A percentile compares a stretch with the other conserved stretches of the same genome.
These are phyloP conservation scores for Petasospora fabianii DNA, from an alignment of 1,139 yeast species.

Conservation along the genomic window DNA sequence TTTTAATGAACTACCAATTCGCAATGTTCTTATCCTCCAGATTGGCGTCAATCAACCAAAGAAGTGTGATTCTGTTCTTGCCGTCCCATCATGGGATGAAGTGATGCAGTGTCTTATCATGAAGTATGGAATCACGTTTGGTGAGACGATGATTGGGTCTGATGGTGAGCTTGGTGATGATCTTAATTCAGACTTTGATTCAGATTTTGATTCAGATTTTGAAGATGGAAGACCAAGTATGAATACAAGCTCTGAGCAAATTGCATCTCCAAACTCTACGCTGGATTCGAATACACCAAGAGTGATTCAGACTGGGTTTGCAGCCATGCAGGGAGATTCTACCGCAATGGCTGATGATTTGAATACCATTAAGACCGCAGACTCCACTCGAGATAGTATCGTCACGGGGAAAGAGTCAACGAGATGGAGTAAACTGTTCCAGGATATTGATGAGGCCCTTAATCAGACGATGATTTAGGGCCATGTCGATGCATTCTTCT, in stretches of 20 bases:
- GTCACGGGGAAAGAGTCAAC: not conserved
- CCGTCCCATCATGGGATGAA: constrained; percentile 23
- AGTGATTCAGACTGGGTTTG: not conserved
- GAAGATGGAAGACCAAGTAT: constrained; percentile 2
- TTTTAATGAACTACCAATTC: constrained; percentile 10
- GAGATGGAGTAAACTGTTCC: constrained; percentile 22
- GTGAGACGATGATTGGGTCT: constrained; percentile 2
- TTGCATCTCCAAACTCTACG: not conserved
- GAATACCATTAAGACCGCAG: constrained; percentile 4
- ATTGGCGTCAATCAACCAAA: constrained; percentile 3
- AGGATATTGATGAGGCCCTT: constrained; percentile 24
- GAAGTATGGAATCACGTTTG: constrained; percentile 16
- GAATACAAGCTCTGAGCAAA: constrained; percentile 3
- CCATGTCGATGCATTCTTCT: too few species aligned
- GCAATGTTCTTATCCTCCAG: constrained; percentile 15
- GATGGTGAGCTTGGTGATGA: constrained; percentile 11
- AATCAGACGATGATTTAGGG: constrained; percentile 17
- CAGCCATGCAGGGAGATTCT: not conserved
- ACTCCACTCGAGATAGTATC: not conserved
- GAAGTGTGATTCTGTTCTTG: constrained; percentile 1
- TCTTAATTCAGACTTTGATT: constrained; percentile 19
- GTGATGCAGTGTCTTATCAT: constrained; percentile 23
- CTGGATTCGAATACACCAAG: not conserved
- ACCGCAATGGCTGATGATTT: not conserved
- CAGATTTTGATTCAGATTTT: constrained; percentile 15